Evolutionary conservation across 495 filamentous ascomycete species (phyloP).

Genomic region (Penicillium salamii): DNA sequence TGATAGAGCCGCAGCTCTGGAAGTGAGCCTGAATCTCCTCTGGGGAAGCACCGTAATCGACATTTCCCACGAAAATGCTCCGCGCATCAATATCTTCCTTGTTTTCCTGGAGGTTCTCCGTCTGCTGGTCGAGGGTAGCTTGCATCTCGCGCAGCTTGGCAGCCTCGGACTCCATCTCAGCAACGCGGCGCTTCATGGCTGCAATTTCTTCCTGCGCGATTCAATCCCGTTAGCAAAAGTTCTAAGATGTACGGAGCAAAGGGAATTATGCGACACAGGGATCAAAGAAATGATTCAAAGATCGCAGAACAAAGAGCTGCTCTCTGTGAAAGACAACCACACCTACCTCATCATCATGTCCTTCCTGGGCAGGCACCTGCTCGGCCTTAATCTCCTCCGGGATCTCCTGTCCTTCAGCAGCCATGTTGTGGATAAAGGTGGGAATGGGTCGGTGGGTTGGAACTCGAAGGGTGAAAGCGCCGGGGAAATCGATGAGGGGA

Average conservation of each 20-base stretch:
- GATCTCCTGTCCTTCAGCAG: constrained; percentile 39
- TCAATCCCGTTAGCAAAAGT: constrained; percentile 5
- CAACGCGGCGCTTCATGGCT: constrained; percentile 95
- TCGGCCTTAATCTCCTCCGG: constrained; percentile 39
- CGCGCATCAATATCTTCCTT: constrained; percentile 95
- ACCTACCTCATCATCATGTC: constrained; percentile 46
- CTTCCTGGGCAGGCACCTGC: constrained; percentile 36
- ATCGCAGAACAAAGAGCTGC: not conserved
- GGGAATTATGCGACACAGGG: not conserved
- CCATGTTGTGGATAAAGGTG: constrained; percentile 23
- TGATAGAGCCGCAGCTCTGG: constrained; percentile 95
- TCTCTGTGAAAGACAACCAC: not conserved
- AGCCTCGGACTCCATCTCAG: constrained; percentile 98
- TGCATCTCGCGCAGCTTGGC: constrained; percentile 98
- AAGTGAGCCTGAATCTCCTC: constrained; percentile 99
- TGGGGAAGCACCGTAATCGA: constrained; percentile 95
- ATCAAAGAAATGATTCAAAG: not conserved
- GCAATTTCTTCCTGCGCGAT: constrained; percentile 80
- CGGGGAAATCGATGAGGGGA: constrained; percentile 11
- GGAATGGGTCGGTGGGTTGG: not conserved
- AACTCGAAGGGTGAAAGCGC: constrained; percentile 4
- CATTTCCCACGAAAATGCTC: constrained; percentile 98
- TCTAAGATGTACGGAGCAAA: not conserved
- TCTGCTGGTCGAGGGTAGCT: constrained; percentile 78
- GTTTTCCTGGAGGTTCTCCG: constrained; percentile 78